Conservation (phyloP, 129 eudicot genomes). For the Lonicera japonica region DNA sequence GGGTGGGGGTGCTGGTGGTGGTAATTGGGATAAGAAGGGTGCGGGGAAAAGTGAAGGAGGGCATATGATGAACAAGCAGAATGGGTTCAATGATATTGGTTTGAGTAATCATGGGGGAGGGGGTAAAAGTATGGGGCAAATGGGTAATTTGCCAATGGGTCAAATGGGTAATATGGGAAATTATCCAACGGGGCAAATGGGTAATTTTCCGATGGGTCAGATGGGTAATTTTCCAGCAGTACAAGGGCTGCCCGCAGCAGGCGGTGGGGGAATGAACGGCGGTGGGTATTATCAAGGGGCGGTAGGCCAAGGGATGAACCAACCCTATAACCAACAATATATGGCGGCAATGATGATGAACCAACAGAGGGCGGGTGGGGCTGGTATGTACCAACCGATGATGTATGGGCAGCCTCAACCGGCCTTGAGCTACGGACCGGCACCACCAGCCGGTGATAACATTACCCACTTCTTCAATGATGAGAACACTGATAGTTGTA, state of each 20-base stretch:
- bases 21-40: slow-evolving; percentile 3
- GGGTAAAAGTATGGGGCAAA: slow-evolving; percentile 23
- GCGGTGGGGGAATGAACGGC: slow-evolving; percentile 9
- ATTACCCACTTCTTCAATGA: slow-evolving; percentile 66
- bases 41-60: slow-evolving; percentile 35
- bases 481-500: slow-evolving; percentile 81
- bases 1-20: slow-evolving; percentile 12
- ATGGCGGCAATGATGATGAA: slow-evolving; percentile 60
- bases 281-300: slow-evolving; percentile 32
- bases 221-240: slow-evolving; percentile 48
- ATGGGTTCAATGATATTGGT: slow-evolving; percentile 34
- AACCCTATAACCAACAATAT: slow-evolving; percentile 54
- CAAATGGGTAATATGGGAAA: slow-evolving; percentile 34
- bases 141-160: slow-evolving; percentile 40
- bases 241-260: slow-evolving; percentile 38
- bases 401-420: slow-evolving; percentile 61
- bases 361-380: slow-evolving; percentile 8
- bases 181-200: slow-evolving; percentile 19
- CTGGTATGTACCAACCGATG: slow-evolving; percentile 45
- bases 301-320: slow-evolving; percentile 58
- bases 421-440: slow-evolving; percentile 37
- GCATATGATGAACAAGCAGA: slow-evolving; percentile 25
- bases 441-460: slow-evolving; percentile 32
- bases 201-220: slow-evolving; percentile 34
- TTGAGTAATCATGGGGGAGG: slow-evolving; percentile 37